Evolutionary conservation across 1,284 basidiomycete genomes (phyloP), one percentile per base, ranked within the genome.

Genomic region (Ceratobasidium sp.): DNA sequence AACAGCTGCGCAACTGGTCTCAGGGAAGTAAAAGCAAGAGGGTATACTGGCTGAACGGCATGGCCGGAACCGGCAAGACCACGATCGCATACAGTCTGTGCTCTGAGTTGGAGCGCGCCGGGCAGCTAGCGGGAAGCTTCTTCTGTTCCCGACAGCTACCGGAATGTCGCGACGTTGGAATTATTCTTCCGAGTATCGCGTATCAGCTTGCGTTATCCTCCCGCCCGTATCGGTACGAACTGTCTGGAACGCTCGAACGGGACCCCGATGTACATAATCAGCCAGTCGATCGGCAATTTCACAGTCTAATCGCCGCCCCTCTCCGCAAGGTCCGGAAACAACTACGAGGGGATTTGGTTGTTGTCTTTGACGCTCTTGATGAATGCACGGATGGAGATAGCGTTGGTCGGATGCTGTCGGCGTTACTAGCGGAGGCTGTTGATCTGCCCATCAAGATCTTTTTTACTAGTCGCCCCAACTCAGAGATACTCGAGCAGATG

Each of bases 141-240:
- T 70, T 70, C 42, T 57, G 68, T 33, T 70, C 69, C 13, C 54
- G 69, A 26, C 38, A n/a, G n/a, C n/a, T 61, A 46, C 69, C 56
- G 23, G 3, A 2, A 3, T 71, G 69, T 33, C 54, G 56, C 28
- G 23, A 61, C 23, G 54, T 71, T 38, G 20, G 26, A 0, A 5
- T 2, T 15, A 71, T 71, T 23, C 26, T 71, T 1, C 69, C 69
- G 9, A 28, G 56, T 1, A 59, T 71, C 23, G 40, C 69, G 6
- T 71, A 71, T 42, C 69, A 71, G 17, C 69, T 71, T 3, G 40
- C 69, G 5, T 42, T 33, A 0, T 71, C 46, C 15, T 71, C 69
- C 0, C 13, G 13, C 44, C 54, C 69, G 0, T 71, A 61, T 40
- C 40, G 40, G 4, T 46, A 20, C 26, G 42, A 40, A 1, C 3